Evolutionary conservation across 2,329 filamentous ascomycete species (phyloP).

Genomic region (Exophiala mesophila): DNA sequence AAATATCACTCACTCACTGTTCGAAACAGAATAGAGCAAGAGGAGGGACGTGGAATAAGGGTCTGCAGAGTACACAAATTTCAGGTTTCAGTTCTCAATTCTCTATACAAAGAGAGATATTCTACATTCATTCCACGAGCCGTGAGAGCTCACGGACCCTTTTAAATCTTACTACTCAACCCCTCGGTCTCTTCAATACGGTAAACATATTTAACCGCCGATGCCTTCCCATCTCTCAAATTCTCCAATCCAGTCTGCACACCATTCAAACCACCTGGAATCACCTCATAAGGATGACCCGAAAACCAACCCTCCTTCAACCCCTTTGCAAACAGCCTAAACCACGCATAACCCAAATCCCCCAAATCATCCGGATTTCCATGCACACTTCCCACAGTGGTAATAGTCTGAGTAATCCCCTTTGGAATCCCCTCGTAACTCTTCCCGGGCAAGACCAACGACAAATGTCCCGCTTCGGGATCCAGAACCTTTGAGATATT

Average conservation of each 20-base stretch:
- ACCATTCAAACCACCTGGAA: conserved; percentile 51
- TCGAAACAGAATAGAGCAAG: no score
- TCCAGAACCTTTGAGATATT: conserved; percentile 45
- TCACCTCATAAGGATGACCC: conserved; percentile 48
- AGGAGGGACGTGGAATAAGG: no score
- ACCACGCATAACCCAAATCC: conserved; percentile 46
- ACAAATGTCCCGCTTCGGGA: conserved; percentile 16
- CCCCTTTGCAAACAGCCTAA: conserved; percentile 41
- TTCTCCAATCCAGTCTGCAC: conserved; percentile 51
- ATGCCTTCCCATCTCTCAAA: conserved; percentile 57
- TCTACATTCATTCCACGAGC: no score
- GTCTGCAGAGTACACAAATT: no score
- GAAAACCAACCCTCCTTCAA: conserved; percentile 48
- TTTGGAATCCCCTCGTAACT: conserved; percentile 20
- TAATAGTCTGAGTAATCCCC: conserved; percentile 16
- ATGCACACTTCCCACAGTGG: conserved; percentile 22
- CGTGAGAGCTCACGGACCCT: no score
- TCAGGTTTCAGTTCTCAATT: no score
- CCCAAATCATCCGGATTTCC: conserved; percentile 17
- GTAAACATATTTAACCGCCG: conserved; percentile 61
- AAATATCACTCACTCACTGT: no score
- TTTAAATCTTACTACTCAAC: conserved; percentile 16
- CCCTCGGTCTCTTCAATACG: conserved; percentile 46
- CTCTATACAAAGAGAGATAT: no score
- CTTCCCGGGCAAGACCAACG: conserved; percentile 17